A percentile compares a stretch with the other conserved stretches of the same genome.
These are phyloP conservation scores for Neurospora hispaniola DNA, from an alignment of 495 filamentous ascomycete species.

Conservation along the genomic window DNA sequence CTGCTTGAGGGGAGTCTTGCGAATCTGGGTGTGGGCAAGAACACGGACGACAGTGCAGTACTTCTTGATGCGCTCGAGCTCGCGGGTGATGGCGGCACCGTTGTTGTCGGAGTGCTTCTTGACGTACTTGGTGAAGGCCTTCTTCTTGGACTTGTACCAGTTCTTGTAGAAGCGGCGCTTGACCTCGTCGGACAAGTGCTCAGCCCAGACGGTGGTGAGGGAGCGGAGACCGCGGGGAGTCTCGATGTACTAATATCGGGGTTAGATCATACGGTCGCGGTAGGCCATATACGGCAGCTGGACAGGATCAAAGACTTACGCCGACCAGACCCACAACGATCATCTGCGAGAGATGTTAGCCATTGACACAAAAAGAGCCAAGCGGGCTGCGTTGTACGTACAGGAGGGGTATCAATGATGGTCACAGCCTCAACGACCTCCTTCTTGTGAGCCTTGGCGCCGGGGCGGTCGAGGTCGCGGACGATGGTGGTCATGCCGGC, in stretches of 20 bases:
- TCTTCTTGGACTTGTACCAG: constrained; percentile 99
- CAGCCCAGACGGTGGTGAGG: constrained; percentile 98
- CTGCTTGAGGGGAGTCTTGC: constrained; percentile 98
- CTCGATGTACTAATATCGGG: constrained; percentile 67
- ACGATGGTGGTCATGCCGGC: constrained; percentile 99
- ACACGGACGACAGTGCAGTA: constrained; percentile 99
- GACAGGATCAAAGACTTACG: constrained; percentile 28
- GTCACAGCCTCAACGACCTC: constrained; percentile 99
- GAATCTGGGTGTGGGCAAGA: constrained; percentile 98
- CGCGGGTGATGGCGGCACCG: constrained; percentile 82
- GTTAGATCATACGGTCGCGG: constrained; percentile 10
- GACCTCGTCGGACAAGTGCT: constrained; percentile 96
- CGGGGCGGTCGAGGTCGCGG: constrained; percentile 97
- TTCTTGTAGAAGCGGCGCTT: constrained; percentile 99
- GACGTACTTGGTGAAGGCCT: constrained; percentile 99
- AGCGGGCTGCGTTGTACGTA: constrained; percentile 67
- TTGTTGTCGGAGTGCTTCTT: constrained; percentile 95
- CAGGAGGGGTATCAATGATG: constrained; percentile 98
- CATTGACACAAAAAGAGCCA: constrained; percentile 43
- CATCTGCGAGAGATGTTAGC: constrained; percentile 69
- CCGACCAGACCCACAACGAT: constrained; percentile 98
- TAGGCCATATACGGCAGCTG: constrained; percentile 11
- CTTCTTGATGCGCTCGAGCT: constrained; percentile 99
- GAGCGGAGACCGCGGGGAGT: constrained; percentile 99
- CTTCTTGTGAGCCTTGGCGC: constrained; percentile 99